Base-by-base conservation (phyloP, 169 alveolate genomes). In the Plasmodium gallinaceum region DNA sequence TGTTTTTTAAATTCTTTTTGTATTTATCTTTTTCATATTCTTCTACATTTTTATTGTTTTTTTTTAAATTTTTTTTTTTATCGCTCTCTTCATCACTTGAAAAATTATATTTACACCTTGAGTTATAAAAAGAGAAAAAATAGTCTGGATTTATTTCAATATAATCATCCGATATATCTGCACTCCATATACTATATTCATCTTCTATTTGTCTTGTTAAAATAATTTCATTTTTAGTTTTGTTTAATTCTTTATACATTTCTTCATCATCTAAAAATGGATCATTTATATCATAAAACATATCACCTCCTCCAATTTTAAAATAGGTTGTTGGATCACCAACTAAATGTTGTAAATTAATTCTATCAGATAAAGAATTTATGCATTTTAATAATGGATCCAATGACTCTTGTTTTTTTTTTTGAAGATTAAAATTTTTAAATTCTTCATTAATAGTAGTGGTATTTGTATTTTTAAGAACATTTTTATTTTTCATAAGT, bases 221-320 rank as follows among this genome's bases (percentile, higher is more conserved):
- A 58, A 94, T 48, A 2, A 94, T 88, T 39, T 94, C 95, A 60
- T 86, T 86, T 65, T 87, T 88, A 9, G 94, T 88, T 76, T 92
- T 74, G 42, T 88, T 78, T 46, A 94, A 74, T 73, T 92, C 95
- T 48, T 83, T 78, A 70, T 83, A 90, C 95, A 94, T 94, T 54
- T 85, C 94, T 69, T 72, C 92, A 45, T 94, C 96, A 73, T 94
- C 96, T 45, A 94, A 87, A 62, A 94, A 94, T 8, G 96, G 96
- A 80, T 94, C 96, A 76, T 94, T 93, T 24, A 94, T 94, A 64
- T 94, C 96, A 65, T 94, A 94, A 85, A 90, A 94, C 96, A 92
- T 94, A 57, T 94, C 96, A 57, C 94, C 96, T 43, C 96, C 96
- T 18, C 96, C 96, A 14, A 68, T 66, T 86, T 89, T 92, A 64